Conservation (phyloP, 1,284 basidiomycete species). For the Nidula niveotomentosa region DNA sequence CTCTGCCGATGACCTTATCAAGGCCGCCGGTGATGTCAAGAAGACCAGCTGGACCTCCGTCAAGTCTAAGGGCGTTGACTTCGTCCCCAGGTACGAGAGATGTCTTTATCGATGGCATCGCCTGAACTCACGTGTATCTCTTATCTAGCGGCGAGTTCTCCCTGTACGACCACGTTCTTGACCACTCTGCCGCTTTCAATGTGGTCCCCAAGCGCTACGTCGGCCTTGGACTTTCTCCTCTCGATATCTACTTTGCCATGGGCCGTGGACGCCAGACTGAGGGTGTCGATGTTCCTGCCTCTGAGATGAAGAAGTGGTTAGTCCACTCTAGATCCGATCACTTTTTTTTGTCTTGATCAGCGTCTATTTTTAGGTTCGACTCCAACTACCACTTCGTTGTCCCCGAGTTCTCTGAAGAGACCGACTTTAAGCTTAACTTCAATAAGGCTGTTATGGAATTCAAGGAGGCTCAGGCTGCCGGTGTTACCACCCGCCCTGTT, state of each 20-base stretch:
- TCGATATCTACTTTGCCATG: constrained; percentile 99
- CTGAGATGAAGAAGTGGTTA: constrained; percentile 99
- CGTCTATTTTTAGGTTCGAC: constrained; percentile 77
- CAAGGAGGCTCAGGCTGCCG: constrained; percentile 92
- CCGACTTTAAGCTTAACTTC: constrained; percentile 93
- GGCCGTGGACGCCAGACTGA: constrained; percentile 96
- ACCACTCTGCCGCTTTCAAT: constrained; percentile 97
- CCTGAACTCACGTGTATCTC: constrained; percentile 17
- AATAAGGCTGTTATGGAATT: constrained; percentile 97
- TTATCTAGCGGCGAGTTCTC: constrained; percentile 90
- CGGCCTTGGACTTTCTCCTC: constrained; percentile 82
- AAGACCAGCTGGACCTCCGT: constrained; percentile 90
- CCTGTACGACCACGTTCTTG: constrained; percentile 98
- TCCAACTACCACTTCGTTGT: constrained; percentile 99
- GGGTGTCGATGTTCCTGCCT: constrained; percentile 95
- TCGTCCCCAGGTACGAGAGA: constrained; percentile 81
- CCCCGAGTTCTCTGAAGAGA: constrained; percentile 91
- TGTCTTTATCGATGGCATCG: constrained; percentile 14
- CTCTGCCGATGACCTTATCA: constrained; percentile 87
- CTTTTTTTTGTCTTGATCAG: constrained; percentile 3
- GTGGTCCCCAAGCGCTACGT: constrained; percentile 96
- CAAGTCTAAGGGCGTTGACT: constrained; percentile 88
- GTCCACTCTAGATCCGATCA: constrained; percentile 19
- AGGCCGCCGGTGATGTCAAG: constrained; percentile 87
- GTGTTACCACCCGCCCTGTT: constrained; percentile 93